Evolutionary conservation across 768 basidiomycete genomes (phyloP), one percentile per base, ranked within the genome.

Genomic region (Auricularia cornea): DNA sequence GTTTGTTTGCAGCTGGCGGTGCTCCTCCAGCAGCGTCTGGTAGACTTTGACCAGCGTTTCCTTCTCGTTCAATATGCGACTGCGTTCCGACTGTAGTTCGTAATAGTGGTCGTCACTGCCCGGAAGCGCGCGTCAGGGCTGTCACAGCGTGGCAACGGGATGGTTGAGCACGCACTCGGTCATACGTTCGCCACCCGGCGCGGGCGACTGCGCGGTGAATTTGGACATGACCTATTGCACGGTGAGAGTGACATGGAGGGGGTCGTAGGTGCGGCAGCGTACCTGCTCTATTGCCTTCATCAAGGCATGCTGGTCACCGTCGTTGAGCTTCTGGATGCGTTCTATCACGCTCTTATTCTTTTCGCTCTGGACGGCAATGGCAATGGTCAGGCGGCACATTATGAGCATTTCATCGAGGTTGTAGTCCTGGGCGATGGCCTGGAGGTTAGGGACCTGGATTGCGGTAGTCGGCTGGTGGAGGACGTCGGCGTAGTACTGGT

Each of bases 241-340:
- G 67, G 61, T 16, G 20, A 3, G 5, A 16, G 48, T 12, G 63
- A 60, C 48, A 60, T 26, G 26, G 0, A 35, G 14, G 52, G n/a
- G 10, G 23, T 16, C n/a, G 40, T 38, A 59, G 23, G 32, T 40
- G 59, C 48, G 20, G 1, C 14, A 40, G 73, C 82, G 61, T 64
- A 92, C 94, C 81, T 92, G 89, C 74, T 97, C 94, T 64, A 97
- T 96, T 44, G 92, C 90, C 74, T 84, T 88, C 95, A 97, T 98
- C 61, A 97, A 77, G 70, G 85, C 81, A 72, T 93, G 90, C 76
- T 97, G 94, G 70, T 94, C 87, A 20, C 76, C 80, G 73, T 96
- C 90, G 65, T 84, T 88, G 66, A 97, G 74, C 2, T 83, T 81
- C 70, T 95, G 94, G 38, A 98, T 98, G 75, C 85, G 89, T 71